Conservation (phyloP, 495 filamentous ascomycete species). For the Hyaloscypha hepaticicola region DNA sequence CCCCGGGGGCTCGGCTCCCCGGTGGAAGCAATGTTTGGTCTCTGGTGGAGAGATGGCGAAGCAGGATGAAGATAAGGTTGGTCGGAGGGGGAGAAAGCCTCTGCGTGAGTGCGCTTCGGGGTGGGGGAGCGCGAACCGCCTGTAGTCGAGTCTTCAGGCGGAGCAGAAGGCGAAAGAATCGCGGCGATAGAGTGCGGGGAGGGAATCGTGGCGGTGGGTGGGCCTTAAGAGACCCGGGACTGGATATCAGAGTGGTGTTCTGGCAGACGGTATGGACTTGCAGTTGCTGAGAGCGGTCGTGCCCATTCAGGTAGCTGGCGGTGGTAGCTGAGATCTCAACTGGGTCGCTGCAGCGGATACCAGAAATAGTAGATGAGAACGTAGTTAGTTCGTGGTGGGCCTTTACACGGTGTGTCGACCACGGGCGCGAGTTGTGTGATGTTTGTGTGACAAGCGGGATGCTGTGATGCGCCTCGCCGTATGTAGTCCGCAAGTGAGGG, state of each 20-base stretch:
- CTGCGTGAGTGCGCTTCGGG: constrained; percentile 33
- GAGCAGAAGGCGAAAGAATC: constrained; percentile 35
- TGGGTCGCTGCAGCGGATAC: constrained; percentile 17
- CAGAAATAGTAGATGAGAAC: constrained; percentile 2
- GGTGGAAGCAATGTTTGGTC: constrained; percentile 19
- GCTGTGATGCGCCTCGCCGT: constrained; percentile 20
- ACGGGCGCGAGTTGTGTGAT: constrained; percentile 9
- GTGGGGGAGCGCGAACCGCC: constrained; percentile 24
- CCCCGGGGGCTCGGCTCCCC: constrained; percentile 18
- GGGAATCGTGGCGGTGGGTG: constrained; percentile 35
- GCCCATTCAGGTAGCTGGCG: constrained; percentile 14
- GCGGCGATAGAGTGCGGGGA: constrained; percentile 35
- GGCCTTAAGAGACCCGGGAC: constrained; percentile 26
- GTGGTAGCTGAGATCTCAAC: constrained; percentile 1
- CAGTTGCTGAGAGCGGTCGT: background rate
- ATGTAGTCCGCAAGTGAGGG: background rate
- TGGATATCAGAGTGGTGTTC: constrained; percentile 1
- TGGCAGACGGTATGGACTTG: background rate
- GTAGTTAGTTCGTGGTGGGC: constrained; percentile 2
- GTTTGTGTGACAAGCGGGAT: constrained; percentile 22
- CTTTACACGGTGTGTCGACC: constrained; percentile 9
- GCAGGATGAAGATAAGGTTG: constrained; percentile 29
- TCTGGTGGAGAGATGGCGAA: constrained; percentile 21
- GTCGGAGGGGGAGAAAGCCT: constrained; percentile 28
- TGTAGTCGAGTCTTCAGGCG: constrained; percentile 22